Percentiles rank a stretch among this genome's conserved stretches.
These are phyloP conservation scores for Nymphaea thermarum DNA, from an alignment of 164 flowering plant genomes.

Conservation along the genomic window DNA sequence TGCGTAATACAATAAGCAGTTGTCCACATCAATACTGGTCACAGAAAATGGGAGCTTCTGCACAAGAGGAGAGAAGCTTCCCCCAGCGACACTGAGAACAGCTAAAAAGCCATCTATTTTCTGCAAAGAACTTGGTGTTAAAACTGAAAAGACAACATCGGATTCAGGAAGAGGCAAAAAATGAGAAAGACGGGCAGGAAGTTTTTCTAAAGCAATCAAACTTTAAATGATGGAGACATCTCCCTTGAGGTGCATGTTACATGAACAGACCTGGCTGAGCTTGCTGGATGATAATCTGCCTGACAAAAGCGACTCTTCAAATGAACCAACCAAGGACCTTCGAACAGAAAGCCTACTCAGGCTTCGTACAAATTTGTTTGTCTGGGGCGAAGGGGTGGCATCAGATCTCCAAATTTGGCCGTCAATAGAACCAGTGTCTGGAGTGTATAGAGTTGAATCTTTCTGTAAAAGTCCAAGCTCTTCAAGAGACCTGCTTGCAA, in stretches of 20 bases:
- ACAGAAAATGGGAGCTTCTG: conserved; percentile 90
- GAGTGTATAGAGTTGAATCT: conserved; percentile 23
- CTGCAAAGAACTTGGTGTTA: conserved; percentile 20
- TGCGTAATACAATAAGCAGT: conserved; percentile 64
- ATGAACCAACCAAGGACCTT: conserved; percentile 93
- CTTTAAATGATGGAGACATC: no score
- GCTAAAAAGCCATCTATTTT: conserved; percentile 87
- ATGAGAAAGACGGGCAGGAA: no score
- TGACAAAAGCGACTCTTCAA: conserved; percentile 88
- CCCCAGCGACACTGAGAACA: conserved; percentile 71
- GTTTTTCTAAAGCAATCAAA: no score
- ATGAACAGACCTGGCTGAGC: conserved; percentile 38
- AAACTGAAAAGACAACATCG: no score
- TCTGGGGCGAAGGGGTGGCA: conserved; percentile 16
- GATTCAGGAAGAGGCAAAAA: no score
- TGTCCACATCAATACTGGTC: conserved; percentile 75
- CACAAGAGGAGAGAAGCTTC: conserved; percentile 74
- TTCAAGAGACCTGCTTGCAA: conserved; percentile 26
- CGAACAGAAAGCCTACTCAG: conserved; percentile 46
- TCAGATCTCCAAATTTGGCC: conserved; percentile 20
- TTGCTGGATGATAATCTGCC: conserved; percentile 62
- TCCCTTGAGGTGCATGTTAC: no score
- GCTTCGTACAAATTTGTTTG: conserved; percentile 26
- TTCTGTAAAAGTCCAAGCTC: conserved; percentile 23
- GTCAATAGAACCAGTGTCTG: conserved; percentile 18